Conservation (phyloP, 257 asterid species). For the Perilla frutescens region DNA sequence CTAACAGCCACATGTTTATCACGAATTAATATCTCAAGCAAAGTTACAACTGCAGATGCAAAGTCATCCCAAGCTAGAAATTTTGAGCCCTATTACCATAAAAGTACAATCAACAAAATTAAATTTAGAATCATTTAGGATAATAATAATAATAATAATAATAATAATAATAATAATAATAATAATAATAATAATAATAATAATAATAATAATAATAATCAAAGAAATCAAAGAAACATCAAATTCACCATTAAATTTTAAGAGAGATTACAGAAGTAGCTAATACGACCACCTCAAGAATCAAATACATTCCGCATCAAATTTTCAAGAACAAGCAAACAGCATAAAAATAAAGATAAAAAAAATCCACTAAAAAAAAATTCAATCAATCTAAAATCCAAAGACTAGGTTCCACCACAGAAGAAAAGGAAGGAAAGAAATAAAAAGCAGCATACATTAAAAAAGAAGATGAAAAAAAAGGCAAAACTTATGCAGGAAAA, state of each 20-base stretch:
- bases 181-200: neutral
- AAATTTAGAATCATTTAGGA: neutral
- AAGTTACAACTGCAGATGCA: slow-evolving; percentile 9
- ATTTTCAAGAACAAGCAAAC: neutral
- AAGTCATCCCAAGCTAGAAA: slow-evolving; percentile 5
- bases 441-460: neutral
- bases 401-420: slow-evolving; percentile 9
- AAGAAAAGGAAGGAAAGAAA: slow-evolving; percentile 12
- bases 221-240: neutral
- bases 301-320: slow-evolving; percentile 22
- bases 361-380: neutral
- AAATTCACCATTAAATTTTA: neutral
- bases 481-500: slow-evolving; percentile 8
- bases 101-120: slow-evolving; percentile 1
- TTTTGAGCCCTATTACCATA: slow-evolving; percentile 16
- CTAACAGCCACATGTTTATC: neutral
- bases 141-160: neutral
- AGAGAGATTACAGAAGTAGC: slow-evolving; percentile 17
- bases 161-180: neutral
- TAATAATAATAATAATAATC: neutral
- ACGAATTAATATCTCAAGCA: neutral
- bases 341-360: neutral
- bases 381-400: neutral
- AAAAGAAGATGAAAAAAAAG: slow-evolving; percentile 15
- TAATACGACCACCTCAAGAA: slow-evolving; percentile 17